phyloP scores from a whole-genome alignment of 441 rosid species.

The Macaranga tanarius region DNA sequence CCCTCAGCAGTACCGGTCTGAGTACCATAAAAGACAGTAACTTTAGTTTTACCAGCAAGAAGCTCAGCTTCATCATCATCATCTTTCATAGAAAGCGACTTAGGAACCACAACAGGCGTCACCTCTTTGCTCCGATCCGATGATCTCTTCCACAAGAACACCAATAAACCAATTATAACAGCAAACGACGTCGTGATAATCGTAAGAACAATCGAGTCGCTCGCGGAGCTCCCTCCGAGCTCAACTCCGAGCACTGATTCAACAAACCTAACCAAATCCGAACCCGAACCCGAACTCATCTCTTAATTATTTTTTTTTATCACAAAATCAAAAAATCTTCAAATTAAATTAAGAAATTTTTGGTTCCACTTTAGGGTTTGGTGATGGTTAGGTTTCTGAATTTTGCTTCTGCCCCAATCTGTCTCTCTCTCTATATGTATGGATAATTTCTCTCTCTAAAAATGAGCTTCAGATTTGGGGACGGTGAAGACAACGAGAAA shows the following conservation, averaged over 20 bases:
- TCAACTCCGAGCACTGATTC: constrained; percentile 58
- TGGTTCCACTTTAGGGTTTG: background rate
- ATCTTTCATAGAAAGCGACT: constrained; percentile 41
- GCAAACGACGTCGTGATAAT: constrained; percentile 62
- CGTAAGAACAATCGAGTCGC: constrained; percentile 47
- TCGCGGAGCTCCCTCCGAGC: constrained; percentile 28
- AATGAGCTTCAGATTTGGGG: no score
- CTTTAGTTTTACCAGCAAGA: constrained; percentile 55
- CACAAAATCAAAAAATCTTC: no score
- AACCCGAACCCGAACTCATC: constrained; percentile 34
- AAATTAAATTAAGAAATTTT: no score
- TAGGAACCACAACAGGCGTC: constrained; percentile 49
- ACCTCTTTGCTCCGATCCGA: constrained; percentile 47
- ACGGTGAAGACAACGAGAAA: constrained; percentile 21
- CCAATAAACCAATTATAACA: constrained; percentile 46
- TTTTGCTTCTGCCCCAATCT: background rate
- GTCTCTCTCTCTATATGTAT: background rate
- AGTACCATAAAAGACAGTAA: constrained; percentile 76
- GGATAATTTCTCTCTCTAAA: background rate
- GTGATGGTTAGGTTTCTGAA: background rate
- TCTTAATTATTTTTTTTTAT: background rate
- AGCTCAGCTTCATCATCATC: constrained; percentile 51
- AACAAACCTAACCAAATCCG: constrained; percentile 52
- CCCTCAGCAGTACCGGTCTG: constrained; percentile 96
- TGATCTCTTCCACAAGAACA: constrained; percentile 59